These are phyloP conservation scores for Cladorrhinum samala DNA, from an alignment of 495 filamentous ascomycete species.

Conservation along the genomic window DNA sequence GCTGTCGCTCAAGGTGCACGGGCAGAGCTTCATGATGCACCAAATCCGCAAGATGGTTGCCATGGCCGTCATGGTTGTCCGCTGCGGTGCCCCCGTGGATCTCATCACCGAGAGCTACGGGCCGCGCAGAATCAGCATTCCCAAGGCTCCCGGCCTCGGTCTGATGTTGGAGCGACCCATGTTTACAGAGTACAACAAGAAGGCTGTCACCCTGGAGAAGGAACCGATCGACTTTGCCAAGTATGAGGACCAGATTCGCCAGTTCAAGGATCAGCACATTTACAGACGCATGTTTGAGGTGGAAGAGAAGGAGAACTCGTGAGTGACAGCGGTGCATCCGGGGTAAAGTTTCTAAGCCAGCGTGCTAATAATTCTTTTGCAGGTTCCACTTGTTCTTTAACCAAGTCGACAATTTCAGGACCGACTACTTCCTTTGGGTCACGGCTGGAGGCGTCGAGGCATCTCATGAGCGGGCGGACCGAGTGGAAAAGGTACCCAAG, in stretches of 20 bases:
- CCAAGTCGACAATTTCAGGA: slow-evolving; percentile 71
- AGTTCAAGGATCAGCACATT: slow-evolving; percentile 90
- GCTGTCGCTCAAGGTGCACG: slow-evolving; percentile 92
- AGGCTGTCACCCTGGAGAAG: slow-evolving; percentile 45
- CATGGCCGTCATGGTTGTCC: slow-evolving; percentile 77
- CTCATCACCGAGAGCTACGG: slow-evolving; percentile 66
- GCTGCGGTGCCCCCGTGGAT: slow-evolving; percentile 64
- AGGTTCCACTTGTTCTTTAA: slow-evolving; percentile 79
- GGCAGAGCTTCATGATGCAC: slow-evolving; percentile 99
- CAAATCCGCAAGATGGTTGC: slow-evolving; percentile 99
- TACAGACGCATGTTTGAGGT: slow-evolving; percentile 86
- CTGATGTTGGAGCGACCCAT: slow-evolving; percentile 84
- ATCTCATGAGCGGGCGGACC: slow-evolving; percentile 35
- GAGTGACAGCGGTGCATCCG: too few relatives aligned
- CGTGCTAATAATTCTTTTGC: neutral
- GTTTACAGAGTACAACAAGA: slow-evolving; percentile 77
- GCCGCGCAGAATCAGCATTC: slow-evolving; percentile 66
- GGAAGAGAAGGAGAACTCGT: slow-evolving; percentile 74
- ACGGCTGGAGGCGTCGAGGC: slow-evolving; percentile 58
- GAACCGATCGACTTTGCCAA: slow-evolving; percentile 70
- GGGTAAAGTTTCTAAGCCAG: neutral
- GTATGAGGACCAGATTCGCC: slow-evolving; percentile 67
- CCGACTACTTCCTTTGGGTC: slow-evolving; percentile 69
- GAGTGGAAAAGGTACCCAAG: slow-evolving; percentile 26
- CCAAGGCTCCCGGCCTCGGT: slow-evolving; percentile 86